phyloP scores from a whole-genome alignment of 164 flowering plant species.

The Akebia trifoliata region DNA sequence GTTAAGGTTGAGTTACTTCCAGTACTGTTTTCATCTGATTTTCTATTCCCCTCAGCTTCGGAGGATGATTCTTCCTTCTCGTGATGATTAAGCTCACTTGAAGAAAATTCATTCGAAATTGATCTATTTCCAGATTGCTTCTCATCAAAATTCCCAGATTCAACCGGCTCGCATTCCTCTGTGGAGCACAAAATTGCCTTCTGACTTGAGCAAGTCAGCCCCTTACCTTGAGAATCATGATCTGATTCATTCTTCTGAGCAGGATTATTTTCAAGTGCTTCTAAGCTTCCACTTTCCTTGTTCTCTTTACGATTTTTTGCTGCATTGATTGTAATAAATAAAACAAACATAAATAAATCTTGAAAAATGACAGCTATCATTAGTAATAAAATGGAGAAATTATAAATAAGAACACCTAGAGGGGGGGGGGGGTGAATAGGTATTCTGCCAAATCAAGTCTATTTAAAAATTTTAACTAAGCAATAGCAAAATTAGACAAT shows the following conservation, averaged over 20 bases:
- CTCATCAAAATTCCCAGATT: slow-evolving; percentile 9
- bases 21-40: slow-evolving; percentile 8
- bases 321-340: slow-evolving; percentile 15
- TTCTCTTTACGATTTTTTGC: slow-evolving; percentile 32
- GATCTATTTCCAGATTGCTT: slow-evolving; percentile 14
- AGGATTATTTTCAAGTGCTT: slow-evolving; percentile 15
- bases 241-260: slow-evolving; percentile 11
- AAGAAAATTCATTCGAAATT: slow-evolving; percentile 16
- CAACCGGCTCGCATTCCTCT: slow-evolving; percentile 14
- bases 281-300: slow-evolving; percentile 2
- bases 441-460: too few relatives aligned
- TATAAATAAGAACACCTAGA: too few relatives aligned
- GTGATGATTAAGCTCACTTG: slow-evolving; percentile 14
- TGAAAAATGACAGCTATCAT: not conserved
- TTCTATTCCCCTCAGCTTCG: slow-evolving; percentile 7
- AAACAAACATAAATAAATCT: not conserved
- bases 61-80: slow-evolving; percentile 12
- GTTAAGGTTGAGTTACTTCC: slow-evolving; percentile 12
- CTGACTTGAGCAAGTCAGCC: slow-evolving; percentile 18
- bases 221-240: slow-evolving; percentile 14
- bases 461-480: too few relatives aligned
- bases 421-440: too few relatives aligned
- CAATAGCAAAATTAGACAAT: too few relatives aligned
- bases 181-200: not conserved
- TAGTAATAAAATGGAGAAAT: not conserved